Evolutionary conservation across 495 filamentous ascomycete species (phyloP), one percentile per base, ranked within the genome.

Genomic region (Daldinia vernicosa): DNA sequence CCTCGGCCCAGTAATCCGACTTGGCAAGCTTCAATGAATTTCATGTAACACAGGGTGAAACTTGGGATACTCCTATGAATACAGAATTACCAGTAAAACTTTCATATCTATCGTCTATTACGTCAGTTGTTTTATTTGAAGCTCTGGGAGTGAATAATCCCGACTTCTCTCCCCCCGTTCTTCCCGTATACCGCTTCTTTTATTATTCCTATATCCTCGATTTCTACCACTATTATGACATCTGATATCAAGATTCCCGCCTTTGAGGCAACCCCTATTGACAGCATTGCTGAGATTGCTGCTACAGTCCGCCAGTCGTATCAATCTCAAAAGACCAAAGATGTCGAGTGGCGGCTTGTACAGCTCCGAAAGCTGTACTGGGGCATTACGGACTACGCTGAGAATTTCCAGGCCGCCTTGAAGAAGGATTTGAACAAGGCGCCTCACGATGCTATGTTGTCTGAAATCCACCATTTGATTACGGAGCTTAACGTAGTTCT

Each of bases 361-460:
- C 95, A 98, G 84, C 89, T 98, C 39, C 90, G 93, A 55, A 94
- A 93, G 84, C 90, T 98, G 47, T 98, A 96, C 83, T 97, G 94
- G 94, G 94, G 87, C 2, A 74, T 98, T 52, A 88, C 88, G 53
- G 95, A 97, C 82, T 90, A 91, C 77, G 83, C 87, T 64, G 82
- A 89, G 39, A 84, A 87, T 40, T 82, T 97, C 35, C 66, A 87
- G 69, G 89, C 91, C 72, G 92, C 94, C 12, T 87, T 90, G 71
- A 84, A 86, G 68, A 79, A 83, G 69, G 95, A 99, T 79, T 83
- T 98, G 45, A 84, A 86, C 72, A 94, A 93, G 80, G 83, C 90
- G 32, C 69, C 76, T 6, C 90, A 88, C 80, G 96, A 98, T 78
- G 78, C 90, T 37, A 77, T 85, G 50, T 60, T 93, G n/a, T 83